These are phyloP conservation scores for Pinus taeda DNA, from an alignment of 75 land plant species.

Conservation along the genomic window DNA sequence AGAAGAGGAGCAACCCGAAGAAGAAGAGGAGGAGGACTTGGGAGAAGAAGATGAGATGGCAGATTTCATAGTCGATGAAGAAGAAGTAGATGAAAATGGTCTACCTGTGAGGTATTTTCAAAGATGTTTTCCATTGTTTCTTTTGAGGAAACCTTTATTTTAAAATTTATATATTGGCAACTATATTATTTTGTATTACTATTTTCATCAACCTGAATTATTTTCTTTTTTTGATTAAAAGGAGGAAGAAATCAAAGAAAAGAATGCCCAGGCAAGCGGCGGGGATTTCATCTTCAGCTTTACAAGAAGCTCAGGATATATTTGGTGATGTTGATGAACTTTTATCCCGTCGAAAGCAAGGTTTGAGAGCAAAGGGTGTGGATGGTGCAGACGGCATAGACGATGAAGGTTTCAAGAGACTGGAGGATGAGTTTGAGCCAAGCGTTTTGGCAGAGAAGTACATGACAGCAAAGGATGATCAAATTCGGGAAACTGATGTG, in stretches of 20 bases:
- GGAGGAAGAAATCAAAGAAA: constrained; percentile 45
- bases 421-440: constrained; percentile 96
- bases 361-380: constrained; percentile 23
- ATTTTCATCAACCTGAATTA: not conserved
- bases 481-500: constrained; percentile 66
- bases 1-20: constrained; percentile 70
- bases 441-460: constrained; percentile 75
- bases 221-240: constrained; percentile 4
- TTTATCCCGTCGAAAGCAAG: constrained; percentile 51
- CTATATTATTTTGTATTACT: not conserved
- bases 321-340: constrained; percentile 91
- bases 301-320: constrained; percentile 89
- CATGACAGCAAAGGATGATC: constrained; percentile 82
- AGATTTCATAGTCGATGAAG: constrained; percentile 95
- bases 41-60: constrained; percentile 97
- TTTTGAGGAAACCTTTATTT: not conserved
- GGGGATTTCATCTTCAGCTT: constrained; percentile 70
- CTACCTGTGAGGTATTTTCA: constrained; percentile 57
- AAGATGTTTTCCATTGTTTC: not conserved
- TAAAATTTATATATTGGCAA: not conserved
- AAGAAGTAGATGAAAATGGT: constrained; percentile 85
- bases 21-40: constrained; percentile 55
- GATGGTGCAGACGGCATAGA: constrained; percentile 27
- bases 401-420: constrained; percentile 30
- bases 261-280: constrained; percentile 55